Base-by-base conservation (phyloP, 345 rosid species). In the Salix suchowensis region DNA sequence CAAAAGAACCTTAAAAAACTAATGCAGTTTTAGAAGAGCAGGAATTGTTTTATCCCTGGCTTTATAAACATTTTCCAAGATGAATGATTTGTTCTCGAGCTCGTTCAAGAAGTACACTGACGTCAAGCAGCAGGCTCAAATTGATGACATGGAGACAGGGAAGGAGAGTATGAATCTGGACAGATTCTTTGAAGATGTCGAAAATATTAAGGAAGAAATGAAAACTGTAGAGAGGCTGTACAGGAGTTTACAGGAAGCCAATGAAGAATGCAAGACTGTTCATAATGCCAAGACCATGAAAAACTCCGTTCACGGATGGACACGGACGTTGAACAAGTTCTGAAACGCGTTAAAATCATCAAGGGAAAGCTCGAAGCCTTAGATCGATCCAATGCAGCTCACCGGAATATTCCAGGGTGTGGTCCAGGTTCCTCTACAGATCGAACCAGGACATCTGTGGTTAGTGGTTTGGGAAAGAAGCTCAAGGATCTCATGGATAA, bases 341-440 rank as follows among this genome's bases (percentile, higher is more conserved):
- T 91, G 70, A 92, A 87, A 74, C 89, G 77, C 36, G 94, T 86
- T 66, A 94, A 92, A 76, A 21, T 86, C 58, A 85, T 92, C 60
- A 91, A 91, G 77, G 88, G 84, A 4, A 89, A 92, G 85, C 93
- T 91, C 0, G 94, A 92, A 76, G 97, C 86, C 0, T 81, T 94
- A 16, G 97, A 94, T 65, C 75, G 79, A 1, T 89, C 91, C n/a
- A 94, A 92, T 72, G 94, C 83, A 19, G 87, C 87, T 39, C 84
- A 88, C 58, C 71, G 91, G n/a, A 89, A 78, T 18, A 62, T 82
- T 67, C 89, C 94, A 1, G 97, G 94, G 7, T 88, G 92, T 6
- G 97, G 97, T 14, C 92, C 94, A 21, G 97, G 95, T 5, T 94
- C 97, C 6, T 92, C 96, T 0, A 84, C 92, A 0, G 97, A 94